These are phyloP conservation scores for Eucalyptus polyanthemos DNA, from an alignment of 345 rosid genomes.

Conservation along the genomic window DNA sequence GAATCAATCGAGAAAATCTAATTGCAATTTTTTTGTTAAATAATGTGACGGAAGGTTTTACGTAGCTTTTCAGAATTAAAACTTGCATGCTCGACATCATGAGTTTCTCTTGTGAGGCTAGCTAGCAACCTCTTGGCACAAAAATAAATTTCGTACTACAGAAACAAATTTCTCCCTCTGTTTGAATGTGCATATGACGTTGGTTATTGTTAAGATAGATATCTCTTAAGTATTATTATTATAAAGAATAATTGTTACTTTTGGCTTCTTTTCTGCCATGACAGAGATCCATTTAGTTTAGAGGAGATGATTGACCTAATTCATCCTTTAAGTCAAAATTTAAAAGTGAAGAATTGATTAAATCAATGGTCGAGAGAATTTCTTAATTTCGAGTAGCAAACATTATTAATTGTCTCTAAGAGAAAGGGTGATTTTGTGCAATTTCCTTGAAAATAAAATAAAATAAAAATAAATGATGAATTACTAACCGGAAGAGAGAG, in stretches of 20 bases:
- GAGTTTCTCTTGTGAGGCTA: background rate
- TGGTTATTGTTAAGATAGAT: background rate
- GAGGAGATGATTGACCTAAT: background rate
- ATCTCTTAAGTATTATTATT: background rate
- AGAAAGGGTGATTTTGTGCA: background rate
- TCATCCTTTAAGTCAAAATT: background rate
- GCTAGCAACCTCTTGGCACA: background rate
- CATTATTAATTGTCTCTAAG: background rate
- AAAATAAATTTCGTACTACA: background rate
- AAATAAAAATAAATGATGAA: background rate
- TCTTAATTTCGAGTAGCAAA: background rate
- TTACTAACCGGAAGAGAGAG: conserved; percentile 2
- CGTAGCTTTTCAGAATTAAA: background rate
- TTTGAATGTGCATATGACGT: background rate
- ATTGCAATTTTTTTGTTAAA: too few relatives aligned
- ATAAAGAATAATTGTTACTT: background rate
- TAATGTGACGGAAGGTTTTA: too few relatives aligned
- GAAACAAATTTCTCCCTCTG: background rate
- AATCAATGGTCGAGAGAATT: background rate
- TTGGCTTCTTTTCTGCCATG: background rate
- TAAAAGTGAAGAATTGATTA: background rate
- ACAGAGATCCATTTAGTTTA: background rate
- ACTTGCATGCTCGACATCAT: background rate
- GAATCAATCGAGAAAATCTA: background rate
- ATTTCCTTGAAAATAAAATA: background rate